Conservation (phyloP, 805 yeast genomes). For the Wickerhamiella hasegawae region DNA sequence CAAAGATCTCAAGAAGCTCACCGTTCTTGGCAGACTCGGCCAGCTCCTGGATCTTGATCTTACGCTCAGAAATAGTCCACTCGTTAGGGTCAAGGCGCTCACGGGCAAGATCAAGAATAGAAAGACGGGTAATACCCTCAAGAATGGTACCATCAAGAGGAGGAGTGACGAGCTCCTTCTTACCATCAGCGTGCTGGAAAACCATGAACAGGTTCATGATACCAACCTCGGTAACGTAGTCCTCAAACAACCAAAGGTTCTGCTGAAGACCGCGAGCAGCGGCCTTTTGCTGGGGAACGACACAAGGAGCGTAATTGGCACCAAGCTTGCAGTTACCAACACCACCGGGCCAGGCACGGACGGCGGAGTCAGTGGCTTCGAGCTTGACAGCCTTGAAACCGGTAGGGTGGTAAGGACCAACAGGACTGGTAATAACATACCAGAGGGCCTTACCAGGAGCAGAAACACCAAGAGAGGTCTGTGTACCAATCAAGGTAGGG, state of each 20-base stretch:
- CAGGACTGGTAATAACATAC: slow-evolving; percentile 85
- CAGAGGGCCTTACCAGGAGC: slow-evolving; percentile 68
- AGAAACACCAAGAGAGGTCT: slow-evolving; percentile 74
- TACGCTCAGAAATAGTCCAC: slow-evolving; percentile 77
- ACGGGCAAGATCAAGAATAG: slow-evolving; percentile 62
- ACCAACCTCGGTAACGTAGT: slow-evolving; percentile 86
- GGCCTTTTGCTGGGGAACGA: slow-evolving; percentile 79
- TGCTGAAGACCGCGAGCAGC: slow-evolving; percentile 87
- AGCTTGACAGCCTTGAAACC: slow-evolving; percentile 91
- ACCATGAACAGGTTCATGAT: slow-evolving; percentile 93
- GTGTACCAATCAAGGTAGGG: slow-evolving; percentile 91
- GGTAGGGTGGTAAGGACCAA: slow-evolving; percentile 88
- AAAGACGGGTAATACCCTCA: slow-evolving; percentile 93
- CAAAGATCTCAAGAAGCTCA: slow-evolving; percentile 83
- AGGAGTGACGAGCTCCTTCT: slow-evolving; percentile 84
- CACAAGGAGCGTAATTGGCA: slow-evolving; percentile 95
- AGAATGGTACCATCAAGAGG: slow-evolving; percentile 95
- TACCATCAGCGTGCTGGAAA: slow-evolving; percentile 62
- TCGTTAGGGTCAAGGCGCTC: slow-evolving; percentile 56
- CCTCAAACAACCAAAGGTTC: slow-evolving; percentile 88
- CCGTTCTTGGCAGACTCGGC: slow-evolving; percentile 63
- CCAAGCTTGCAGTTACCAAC: slow-evolving; percentile 93
- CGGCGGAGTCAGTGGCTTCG: slow-evolving; percentile 91
- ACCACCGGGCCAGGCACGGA: slow-evolving; percentile 99
- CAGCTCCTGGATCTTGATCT: slow-evolving; percentile 67